A percentile compares a stretch with the other conserved stretches of the same genome.
Conservation (phyloP, 305 asterid genomes). For the Fraxinus velutina region DNA sequence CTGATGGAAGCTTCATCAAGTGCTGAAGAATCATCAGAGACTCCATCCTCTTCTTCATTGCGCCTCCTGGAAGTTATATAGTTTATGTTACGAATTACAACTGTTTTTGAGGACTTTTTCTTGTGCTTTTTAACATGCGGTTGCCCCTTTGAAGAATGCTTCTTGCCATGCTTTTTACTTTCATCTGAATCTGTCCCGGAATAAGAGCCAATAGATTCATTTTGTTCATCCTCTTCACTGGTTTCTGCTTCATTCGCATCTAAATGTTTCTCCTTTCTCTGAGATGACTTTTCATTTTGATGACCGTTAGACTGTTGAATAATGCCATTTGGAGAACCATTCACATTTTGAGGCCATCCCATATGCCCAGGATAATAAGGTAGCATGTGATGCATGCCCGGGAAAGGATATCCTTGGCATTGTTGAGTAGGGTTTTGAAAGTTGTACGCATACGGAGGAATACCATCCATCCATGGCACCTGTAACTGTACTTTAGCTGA, state of each 20-base stretch:
- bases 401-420: constrained; percentile 50
- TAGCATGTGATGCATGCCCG: constrained; percentile 49
- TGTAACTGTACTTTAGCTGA: constrained; percentile 49
- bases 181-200: constrained; percentile 41
- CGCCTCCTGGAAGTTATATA: constrained; percentile 65
- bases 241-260: constrained; percentile 39
- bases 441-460: constrained; percentile 68
- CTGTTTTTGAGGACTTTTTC: constrained; percentile 63
- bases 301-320: constrained; percentile 31
- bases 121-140: constrained; percentile 46
- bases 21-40: constrained; percentile 44
- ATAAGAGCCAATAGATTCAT: constrained; percentile 48
- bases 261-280: constrained; percentile 44
- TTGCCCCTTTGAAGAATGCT: constrained; percentile 41
- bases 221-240: constrained; percentile 56
- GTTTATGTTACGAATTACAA: constrained; percentile 82
- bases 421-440: constrained; percentile 52
- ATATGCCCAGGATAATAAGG: constrained; percentile 63
- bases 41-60: constrained; percentile 49
- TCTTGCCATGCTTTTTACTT: constrained; percentile 40
- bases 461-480: constrained; percentile 75
- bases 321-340: constrained; percentile 34
- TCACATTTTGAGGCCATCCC: constrained; percentile 47
- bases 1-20: constrained; percentile 57
- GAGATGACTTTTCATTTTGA: constrained; percentile 33